Base-by-base conservation (phyloP, 2,329 filamentous ascomycete genomes). In the Thelonectria blattea region DNA sequence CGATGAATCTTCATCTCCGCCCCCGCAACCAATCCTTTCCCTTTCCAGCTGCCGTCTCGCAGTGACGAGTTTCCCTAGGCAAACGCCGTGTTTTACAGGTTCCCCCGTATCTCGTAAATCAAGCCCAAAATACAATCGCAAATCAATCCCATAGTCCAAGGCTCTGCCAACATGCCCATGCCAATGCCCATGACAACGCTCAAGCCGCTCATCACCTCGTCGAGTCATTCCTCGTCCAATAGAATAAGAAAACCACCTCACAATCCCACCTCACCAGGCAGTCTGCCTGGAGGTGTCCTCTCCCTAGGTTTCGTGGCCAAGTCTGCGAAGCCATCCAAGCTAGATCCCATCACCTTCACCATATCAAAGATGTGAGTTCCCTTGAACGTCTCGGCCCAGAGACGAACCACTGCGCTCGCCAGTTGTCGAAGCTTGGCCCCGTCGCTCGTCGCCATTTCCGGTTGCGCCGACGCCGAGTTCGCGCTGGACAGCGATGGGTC, bases 341-440 rank as follows among this genome's bases (percentile, higher is more conserved):
- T 84, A 15, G 78, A 76, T 0, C 84, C 85, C 78, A 88, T 85
- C 3, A 84, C 80, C 67, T 82, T 82, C 43, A 87, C 80, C 60
- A 87, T 80, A 58, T 87, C 85, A 65, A 87, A 88, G 7, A 87
- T 83, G 65, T 88, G 85, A 11, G 81, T 81, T 11, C 85, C 85
- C 62, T 86, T 86, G 71, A 88, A 88, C 1, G 84, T 83, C 69
- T 87, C 85, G 0, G 85, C 84, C 85, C 85, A 88, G 2, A 88
- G 77, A 34, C 84, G 78, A 32, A 87, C 81, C 24, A 88, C 85
- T 0, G 85, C 85, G 14, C 80, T 81, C 0, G 85, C 84, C 5
- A 88, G 76, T 66, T 85, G 83, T 15, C 83, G 78, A 50, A 88
- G 72, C 68, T 83, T 84, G 17, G 78, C 75, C 41, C 79, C 76